phyloP scores from a whole-genome alignment of 305 asterid genomes.

The Caryopteris hybrid region DNA sequence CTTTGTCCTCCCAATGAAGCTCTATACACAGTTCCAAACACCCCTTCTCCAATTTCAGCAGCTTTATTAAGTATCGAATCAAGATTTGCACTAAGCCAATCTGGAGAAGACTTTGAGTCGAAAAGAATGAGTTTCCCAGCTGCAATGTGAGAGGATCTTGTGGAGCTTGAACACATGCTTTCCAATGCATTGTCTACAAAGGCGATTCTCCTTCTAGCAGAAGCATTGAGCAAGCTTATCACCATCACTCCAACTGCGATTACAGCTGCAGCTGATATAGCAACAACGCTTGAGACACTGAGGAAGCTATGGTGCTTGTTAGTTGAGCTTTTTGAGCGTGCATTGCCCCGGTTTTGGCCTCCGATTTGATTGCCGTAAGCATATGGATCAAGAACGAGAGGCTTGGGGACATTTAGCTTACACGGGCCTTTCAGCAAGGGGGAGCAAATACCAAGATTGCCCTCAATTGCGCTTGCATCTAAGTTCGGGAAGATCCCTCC shows the following conservation, averaged over 20 bases:
- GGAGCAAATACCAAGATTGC: slow-evolving; percentile 85
- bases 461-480: slow-evolving; percentile 72
- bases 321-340: slow-evolving; percentile 9
- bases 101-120: slow-evolving; percentile 51
- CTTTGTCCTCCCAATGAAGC: slow-evolving; percentile 55
- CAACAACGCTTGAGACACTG: slow-evolving; percentile 79
- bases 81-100: slow-evolving; percentile 36
- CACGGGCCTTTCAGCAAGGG: slow-evolving; percentile 84
- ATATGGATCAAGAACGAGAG: slow-evolving; percentile 81
- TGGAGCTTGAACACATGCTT: slow-evolving; percentile 88
- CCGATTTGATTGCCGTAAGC: slow-evolving; percentile 61
- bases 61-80: slow-evolving; percentile 65
- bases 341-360: slow-evolving; percentile 19
- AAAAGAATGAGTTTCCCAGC: slow-evolving; percentile 67
- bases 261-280: slow-evolving; percentile 72
- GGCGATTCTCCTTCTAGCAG: slow-evolving; percentile 53
- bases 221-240: slow-evolving; percentile 60
- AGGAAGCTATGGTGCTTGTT: slow-evolving; percentile 52
- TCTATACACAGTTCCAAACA: slow-evolving; percentile 75
- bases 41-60: slow-evolving; percentile 74
- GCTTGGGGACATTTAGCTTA: slow-evolving; percentile 73
- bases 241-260: slow-evolving; percentile 71
- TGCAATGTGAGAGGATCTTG: slow-evolving; percentile 45
- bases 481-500: slow-evolving; percentile 68
- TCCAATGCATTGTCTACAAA: slow-evolving; percentile 69